Evolutionary conservation across 225 moss, liverwort and hornwort species (phyloP), one percentile per base, ranked within the genome.

Genomic region (Neckera pumila): DNA sequence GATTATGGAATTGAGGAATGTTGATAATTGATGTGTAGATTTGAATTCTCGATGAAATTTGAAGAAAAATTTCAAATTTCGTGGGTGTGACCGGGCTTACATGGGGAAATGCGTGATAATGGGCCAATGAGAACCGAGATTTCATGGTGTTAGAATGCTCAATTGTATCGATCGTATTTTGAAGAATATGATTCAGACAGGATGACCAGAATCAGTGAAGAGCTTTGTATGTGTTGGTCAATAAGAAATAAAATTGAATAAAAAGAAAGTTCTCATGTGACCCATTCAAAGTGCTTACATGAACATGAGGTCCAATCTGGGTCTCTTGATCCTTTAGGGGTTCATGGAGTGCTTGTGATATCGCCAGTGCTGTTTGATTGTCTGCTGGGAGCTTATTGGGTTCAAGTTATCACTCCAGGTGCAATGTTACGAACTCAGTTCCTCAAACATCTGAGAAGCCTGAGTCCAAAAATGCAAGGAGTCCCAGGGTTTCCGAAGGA

Each of bases 371-470:
- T 67, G 79, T 58, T 47, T 71, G 69, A 60, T 27, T 73, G 22
- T 65, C 70, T 60, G 6, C 12, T 33, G 88, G 73, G 17, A 66
- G 61, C 81, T 89, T 8, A 84, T 62, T 69, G 71, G 25, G 62
- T 91, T 84, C 17, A 26, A 40, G 22, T 11, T 84, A 47, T 89
- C 80, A 76, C 51, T 81, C 14, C 87, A 94, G 94, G 90, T 94
- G 94, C 91, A 92, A 93, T 90, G 94, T 84, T n/a, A 80, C 93
- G 51, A 88, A 93, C 71, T 92, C 94, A 25, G 92, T 92, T 43
- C 92, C 94, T 26, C 92, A 94, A 88, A 90, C 92, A 49, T 92
- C 94, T 86, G 94, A 94, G 84, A 94, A 93, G 63, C 85, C 89
- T 38, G 91, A 90, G 61, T 89, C 94, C 15, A 93, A 89, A 82